These are phyloP conservation scores for Elaeis oleifera DNA, from an alignment of 202 grass and related monocot species.

Conservation along the genomic window DNA sequence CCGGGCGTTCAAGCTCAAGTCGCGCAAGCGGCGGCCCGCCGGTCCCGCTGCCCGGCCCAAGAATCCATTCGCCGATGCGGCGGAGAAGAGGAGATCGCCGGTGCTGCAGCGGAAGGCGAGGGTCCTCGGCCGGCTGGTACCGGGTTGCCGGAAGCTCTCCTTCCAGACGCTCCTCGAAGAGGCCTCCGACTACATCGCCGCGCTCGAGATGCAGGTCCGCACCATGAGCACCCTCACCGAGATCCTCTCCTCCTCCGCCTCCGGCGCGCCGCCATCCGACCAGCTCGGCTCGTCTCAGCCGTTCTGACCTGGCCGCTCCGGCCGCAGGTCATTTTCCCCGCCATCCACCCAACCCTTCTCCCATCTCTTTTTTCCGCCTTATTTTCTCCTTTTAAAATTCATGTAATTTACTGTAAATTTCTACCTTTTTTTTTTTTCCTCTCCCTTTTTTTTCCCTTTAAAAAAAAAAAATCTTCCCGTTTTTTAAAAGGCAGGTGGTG, in stretches of 20 bases:
- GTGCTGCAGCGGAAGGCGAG: constrained; percentile 49
- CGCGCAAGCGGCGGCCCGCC: constrained; percentile 25
- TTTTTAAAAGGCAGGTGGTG: too few species aligned
- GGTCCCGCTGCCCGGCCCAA: background rate
- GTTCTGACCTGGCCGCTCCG: too few species aligned
- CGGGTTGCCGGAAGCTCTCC: constrained; percentile 61
- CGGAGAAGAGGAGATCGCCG: constrained; percentile 17
- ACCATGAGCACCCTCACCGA: constrained; percentile 79
- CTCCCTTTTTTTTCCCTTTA: too few species aligned
- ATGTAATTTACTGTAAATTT: too few species aligned
- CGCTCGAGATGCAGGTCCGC: constrained; percentile 92
- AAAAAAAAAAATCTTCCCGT: too few species aligned
- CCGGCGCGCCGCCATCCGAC: background rate
- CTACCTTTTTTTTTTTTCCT: too few species aligned
- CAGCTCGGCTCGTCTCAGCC: too few species aligned
- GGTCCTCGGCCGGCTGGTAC: constrained; percentile 60
- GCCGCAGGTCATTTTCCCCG: too few species aligned
- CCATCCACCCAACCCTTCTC: too few species aligned
- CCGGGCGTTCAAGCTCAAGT: constrained; percentile 30
- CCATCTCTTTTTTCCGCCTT: too few species aligned
- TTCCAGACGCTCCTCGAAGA: constrained; percentile 63
- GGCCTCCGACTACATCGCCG: constrained; percentile 76
- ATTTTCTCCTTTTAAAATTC: too few species aligned
- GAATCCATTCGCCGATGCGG: background rate
- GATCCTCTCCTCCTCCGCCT: constrained; percentile 28